These are phyloP conservation scores for Boletus edulis DNA, from an alignment of 768 basidiomycete genomes.

Conservation along the genomic window DNA sequence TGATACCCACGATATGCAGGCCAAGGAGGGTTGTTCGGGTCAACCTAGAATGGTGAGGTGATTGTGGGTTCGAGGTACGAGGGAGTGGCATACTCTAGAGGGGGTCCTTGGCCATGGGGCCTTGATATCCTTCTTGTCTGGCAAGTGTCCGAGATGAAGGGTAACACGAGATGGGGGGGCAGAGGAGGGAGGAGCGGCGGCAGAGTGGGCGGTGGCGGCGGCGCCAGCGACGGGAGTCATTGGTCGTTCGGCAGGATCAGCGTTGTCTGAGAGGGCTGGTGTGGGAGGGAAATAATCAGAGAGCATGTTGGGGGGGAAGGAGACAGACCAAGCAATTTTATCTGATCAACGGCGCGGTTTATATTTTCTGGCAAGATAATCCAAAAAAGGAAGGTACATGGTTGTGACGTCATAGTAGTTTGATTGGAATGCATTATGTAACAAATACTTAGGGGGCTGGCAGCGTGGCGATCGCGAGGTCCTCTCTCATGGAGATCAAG, in stretches of 20 bases:
- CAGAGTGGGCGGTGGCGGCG: not conserved
- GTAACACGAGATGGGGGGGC: slow-evolving; percentile 58
- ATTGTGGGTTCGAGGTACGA: not conserved
- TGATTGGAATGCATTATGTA: slow-evolving; percentile 1
- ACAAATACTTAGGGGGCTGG: not conserved
- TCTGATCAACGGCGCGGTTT: slow-evolving; percentile 8
- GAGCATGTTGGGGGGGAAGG: slow-evolving; percentile 2
- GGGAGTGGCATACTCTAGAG: slow-evolving; percentile 47
- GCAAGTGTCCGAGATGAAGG: slow-evolving; percentile 71
- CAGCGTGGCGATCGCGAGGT: slow-evolving; percentile 6
- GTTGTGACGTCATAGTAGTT: slow-evolving; percentile 32
- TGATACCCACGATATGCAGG: slow-evolving; percentile 81
- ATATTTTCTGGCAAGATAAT: slow-evolving; percentile 20
- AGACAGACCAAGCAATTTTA: slow-evolving; percentile 3
- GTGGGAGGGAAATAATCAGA: slow-evolving; percentile 30
- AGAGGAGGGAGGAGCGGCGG: slow-evolving; percentile 14
- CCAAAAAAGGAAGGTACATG: slow-evolving; percentile 29
- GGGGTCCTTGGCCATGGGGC: slow-evolving; percentile 74
- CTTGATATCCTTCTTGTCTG: slow-evolving; percentile 69
- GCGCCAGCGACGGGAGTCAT: slow-evolving; percentile 5
- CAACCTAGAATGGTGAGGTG: slow-evolving; percentile 44
- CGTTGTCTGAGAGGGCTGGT: slow-evolving; percentile 24
- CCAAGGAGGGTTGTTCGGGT: slow-evolving; percentile 83
- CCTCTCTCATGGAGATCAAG: slow-evolving; percentile 17
- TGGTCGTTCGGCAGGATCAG: not conserved